Base-by-base conservation (phyloP, 140 eudicot species). In the Erigeron philadelphicus region DNA sequence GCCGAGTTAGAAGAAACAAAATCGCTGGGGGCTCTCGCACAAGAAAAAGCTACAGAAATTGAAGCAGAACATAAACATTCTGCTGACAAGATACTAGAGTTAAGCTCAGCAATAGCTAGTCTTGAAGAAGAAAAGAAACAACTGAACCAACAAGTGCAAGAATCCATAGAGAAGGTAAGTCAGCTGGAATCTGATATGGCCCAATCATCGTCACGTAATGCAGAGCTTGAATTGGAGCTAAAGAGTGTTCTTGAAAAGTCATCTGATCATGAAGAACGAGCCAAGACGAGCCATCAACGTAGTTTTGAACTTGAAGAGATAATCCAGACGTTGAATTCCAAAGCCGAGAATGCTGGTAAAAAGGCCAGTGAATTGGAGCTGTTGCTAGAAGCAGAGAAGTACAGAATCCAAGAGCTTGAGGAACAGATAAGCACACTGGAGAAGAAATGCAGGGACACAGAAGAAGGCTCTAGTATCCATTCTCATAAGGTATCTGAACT, bases 391-490 rank as follows among this genome's bases (percentile, higher is more conserved):
- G 78, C 93, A 15, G 95, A 93, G 74, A 89, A 82, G 67, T 71
- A 83, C 46, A 85, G 84, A 83, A 85, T 83, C 56, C 89, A 87
- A 77, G 99, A 89, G 87, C 97, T 89, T 52, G 99, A 94, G 74
- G 95, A 81, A 72, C 95, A 89, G 62, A 74, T 89, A 65, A 75
- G 45, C 62, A 31, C 76, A 47, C 74, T 89, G n/a, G 91, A 89
- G 76, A 81, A 79, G 69, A 90, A 90, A 72, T 78, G 86, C 17
- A 73, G 38, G 73, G 84, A 82, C 57, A 81, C 87, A 67, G 99
- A 87, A 71, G 89, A 84, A 67, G 89, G 82, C 50, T 80, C 86
- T 1, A 75, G 18, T 66, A 67, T 76, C 49, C 82, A 80, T 42
- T 75, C 81, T 9, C 58, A 77, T 8, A 94, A 80, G 80, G 86